Base-by-base conservation (phyloP, 129 eudicot genomes). In the Helichrysum umbraculigerum region DNA sequence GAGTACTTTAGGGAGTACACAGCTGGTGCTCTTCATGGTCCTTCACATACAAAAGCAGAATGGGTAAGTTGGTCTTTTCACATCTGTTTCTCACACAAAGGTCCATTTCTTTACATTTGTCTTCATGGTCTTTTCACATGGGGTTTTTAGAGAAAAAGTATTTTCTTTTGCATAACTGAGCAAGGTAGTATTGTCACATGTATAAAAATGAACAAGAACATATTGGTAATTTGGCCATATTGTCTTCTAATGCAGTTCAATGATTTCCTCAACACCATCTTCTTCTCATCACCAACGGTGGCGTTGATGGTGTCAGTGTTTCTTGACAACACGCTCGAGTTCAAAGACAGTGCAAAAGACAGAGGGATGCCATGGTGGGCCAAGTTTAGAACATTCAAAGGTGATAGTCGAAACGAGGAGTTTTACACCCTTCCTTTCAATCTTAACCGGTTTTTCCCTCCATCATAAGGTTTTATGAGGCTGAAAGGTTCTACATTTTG, bases 361-460 rank as follows among this genome's bases (percentile, higher is more conserved):
- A 73, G 99, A 47, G 96, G 97, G 51, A 91, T 95, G 99, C 96
- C 97, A 12, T 95, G 99, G 99, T 95, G 99, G 99, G 99, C 86
- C 16, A 91, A 87, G 69, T 95, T 95, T 84, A 88, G 99, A 78
- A 63, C 95, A n/a, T 95, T 95, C 69, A 95, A 95, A 81, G 99
- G 96, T n/a, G 99, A 95, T 77, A 87, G 92, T 32, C 83, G 97
- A 68, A 95, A 91, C 29, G 99, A 95, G 79, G 99, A 95, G 86
- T 95, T 95, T 81, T 95, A 95, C 84, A 95, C 99, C 35, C 99
- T 95, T 25, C 99, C 99, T 17, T 95, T 95, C 88, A 95, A 95
- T 77, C 97, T 95, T 76, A 87, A 95, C 87, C 89, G 99, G 20
- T 95, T 95, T 74, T 95, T 95, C 86, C 99, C 99, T 72, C 99